Base-by-base conservation (phyloP, 2,329 filamentous ascomycete species). In the Chrysosporium queenslandicum region DNA sequence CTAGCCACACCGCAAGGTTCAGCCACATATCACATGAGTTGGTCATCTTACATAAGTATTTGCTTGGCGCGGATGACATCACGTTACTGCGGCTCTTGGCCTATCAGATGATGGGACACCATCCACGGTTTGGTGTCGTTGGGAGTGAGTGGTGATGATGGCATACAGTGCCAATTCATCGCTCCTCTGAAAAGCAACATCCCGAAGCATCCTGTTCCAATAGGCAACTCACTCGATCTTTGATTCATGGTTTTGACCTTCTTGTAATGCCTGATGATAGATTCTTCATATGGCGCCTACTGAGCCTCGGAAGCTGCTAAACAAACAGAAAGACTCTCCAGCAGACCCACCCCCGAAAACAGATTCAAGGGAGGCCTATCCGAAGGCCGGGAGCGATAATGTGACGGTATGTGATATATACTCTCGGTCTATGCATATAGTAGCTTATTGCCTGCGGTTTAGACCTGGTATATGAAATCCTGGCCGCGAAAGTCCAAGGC, bases 401-500 rank as follows among this genome's bases (percentile, higher is more conserved):
- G 57, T 55, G 53, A 49, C 58, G 50, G 68, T 70, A 63, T 62
- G 37, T 47, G 11, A 9, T 21, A 27, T 7, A 37, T 12, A 2
- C 4, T 40, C 9, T 49, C 9, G 27, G 21, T 30, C 32, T 1
- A 21, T 12, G 16, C 0, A 20, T n/a, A n/a, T 41, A n/a, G 7
- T 42, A 36, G 29, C 30, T 43, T 14, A 39, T 46, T 18, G 20
- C 18, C 16, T 45, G 30, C 39, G 41, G 30, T 42, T 46, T 55
- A 70, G 66, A 67, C 62, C 49, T 74, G 72, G 72, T 73, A 74
- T 58, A 53, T 66, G 25, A 69, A 66, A 50, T 68, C 69, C 23
- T 76, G 73, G 73, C 71, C 71, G 34, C 66, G 67, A 59, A 62
- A 63, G 42, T 65, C 66, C 32, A 76, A 76, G 61, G 71, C 73